Base-by-base conservation (phyloP, 2,329 filamentous ascomycete species). In the Zymoseptoria pseudotritici region DNA sequence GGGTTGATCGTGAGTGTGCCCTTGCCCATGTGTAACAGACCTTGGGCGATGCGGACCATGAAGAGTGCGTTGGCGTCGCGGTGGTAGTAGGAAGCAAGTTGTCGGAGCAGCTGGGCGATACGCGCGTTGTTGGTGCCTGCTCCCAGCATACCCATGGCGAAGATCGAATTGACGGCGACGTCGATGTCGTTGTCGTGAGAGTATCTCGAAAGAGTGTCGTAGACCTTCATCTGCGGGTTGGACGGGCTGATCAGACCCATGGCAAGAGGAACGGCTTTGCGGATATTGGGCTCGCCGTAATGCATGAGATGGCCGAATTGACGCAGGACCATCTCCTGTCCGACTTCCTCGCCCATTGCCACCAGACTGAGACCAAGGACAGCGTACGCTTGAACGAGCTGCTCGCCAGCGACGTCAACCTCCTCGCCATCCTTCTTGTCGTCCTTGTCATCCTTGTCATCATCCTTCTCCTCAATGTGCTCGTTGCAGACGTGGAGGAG, bases 221-320 rank as follows among this genome's bases (percentile, higher is more conserved):
- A 99, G 54, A 99, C 90, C 82, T 97, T 99, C 93, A 99, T 99
- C 75, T 99, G 95, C 10, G 94, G 94, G 79, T 99, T 99, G 78
- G 91, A 97, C 11, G 95, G 91, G 77, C 90, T 96, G 72, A 99
- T 88, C 58, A 99, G 83, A 70, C 92, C 95, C 91, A 99, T 95
- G 24, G 94, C 94, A 58, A 99, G 82, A 42, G 94, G 94, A 29
- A 99, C 94, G 20, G 92, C 93, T 72, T 94, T 94, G 63, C 94
- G 89, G 69, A 99, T 99, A 74, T 99, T 97, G 72, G 92, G 83
- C 75, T 97, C 93, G 65, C 95, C 94, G 71, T 99, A 99, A 78
- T 99, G 94, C 94, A 99, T 99, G 62, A 99, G 82, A 75, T 99
- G 94, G 55, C 92, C 94, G 70, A 99, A 97, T 72, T 97, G 94